These are phyloP conservation scores for Somion occarium DNA, from an alignment of 1,284 basidiomycete species.

Conservation along the genomic window DNA sequence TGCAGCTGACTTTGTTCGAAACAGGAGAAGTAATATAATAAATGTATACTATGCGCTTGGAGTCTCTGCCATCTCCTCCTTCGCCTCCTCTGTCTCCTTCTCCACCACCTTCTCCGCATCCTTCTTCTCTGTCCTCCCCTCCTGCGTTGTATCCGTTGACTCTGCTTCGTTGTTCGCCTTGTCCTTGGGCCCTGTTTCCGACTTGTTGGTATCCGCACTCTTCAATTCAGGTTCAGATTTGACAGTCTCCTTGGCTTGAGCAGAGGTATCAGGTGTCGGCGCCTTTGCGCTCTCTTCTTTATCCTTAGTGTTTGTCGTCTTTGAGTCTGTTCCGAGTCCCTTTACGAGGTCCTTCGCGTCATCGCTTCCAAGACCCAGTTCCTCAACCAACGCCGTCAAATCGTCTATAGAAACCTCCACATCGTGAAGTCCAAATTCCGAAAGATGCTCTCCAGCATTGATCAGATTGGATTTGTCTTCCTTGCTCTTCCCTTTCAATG, in stretches of 20 bases:
- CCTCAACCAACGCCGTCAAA: conserved; percentile 58
- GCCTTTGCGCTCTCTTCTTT: neutral
- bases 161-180: neutral
- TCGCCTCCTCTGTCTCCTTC: conserved; percentile 2
- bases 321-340: conserved; percentile 33
- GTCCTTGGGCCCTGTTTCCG: neutral
- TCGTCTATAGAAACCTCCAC: conserved; percentile 75
- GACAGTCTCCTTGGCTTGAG: neutral
- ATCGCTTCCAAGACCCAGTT: conserved; percentile 68
- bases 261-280: neutral
- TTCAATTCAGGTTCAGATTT: neutral
- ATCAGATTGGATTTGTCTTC: conserved; percentile 35
- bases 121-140: conserved; percentile 5
- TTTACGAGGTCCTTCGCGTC: conserved; percentile 67
- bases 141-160: neutral
- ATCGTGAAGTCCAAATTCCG: conserved; percentile 68
- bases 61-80: conserved; percentile 1
- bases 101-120: conserved; percentile 2
- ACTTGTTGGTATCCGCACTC: neutral
- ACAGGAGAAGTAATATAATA: too few species aligned
- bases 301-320: neutral
- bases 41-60: too few species aligned
- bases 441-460: conserved; percentile 61
- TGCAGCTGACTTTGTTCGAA: too few species aligned
- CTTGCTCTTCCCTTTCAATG: conserved; percentile 19